Evolutionary conservation across 2,329 filamentous ascomycete species (phyloP), one percentile per base, ranked within the genome.

Genomic region (Pseudogymnoascus sp.): DNA sequence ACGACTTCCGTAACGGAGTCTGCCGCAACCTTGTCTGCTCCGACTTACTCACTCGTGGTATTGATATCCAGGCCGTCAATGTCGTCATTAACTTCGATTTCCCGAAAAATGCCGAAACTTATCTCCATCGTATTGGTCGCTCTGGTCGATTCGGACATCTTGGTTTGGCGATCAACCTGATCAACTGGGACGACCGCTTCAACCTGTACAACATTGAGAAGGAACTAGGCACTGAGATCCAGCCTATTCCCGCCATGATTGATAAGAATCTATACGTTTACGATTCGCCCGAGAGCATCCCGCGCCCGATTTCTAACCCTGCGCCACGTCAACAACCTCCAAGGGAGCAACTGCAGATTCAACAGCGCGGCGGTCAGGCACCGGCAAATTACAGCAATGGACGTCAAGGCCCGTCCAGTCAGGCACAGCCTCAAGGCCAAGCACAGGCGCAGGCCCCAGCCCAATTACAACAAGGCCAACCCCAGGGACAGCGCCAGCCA

Each of bases 41-140:
- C 2, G 95, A 99, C 78, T 83, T 99, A 40, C 84, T 99, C 67
- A 99, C 95, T 67, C 93, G 95, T 78, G 95, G 95, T 86, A 99
- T 99, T 72, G 95, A 99, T 78, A 99, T 99, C 68, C 95, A 99
- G 77, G 95, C 95, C 62, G 95, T 99, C 73, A 99, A 99, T 71
- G 95, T 99, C 63, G 95, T 99, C 74, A 99, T 99, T 85, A 99
- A 99, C 80, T 99, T 99, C 73, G 95, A 99, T 73, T 99, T 99
- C 76, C 95, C 95, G 62, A 99, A 99, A 81, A 99, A 99, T 72
- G 96, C 95, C 14, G 95, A 99, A 79, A 99, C 95, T 0, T 99
- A 99, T 74, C 87, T 99, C 64, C 95, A 99, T 79, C 91, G 95
- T 69, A 99, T 99, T 74, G 95, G 95, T 81, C 91, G 95, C 74